Base-by-base conservation (phyloP, 2,329 filamentous ascomycete species). In the Sarocladium strictum region DNA sequence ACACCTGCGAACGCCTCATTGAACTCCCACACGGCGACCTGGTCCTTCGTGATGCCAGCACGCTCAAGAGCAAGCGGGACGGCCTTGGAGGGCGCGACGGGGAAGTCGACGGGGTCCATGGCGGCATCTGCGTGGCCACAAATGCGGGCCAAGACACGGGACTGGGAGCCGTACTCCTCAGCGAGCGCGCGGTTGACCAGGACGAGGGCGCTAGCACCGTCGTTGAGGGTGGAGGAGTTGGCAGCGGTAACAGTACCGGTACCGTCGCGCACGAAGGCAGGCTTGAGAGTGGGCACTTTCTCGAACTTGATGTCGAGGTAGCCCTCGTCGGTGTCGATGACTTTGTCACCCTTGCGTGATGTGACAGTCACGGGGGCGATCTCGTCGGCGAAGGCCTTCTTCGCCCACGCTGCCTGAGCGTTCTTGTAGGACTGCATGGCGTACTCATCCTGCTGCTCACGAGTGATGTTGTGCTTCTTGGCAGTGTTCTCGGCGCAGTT, bases 1-100 rank as follows among this genome's bases (percentile, higher is more conserved):
- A 97, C 92, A 3, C 89, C 90, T 26, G 94, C 93, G 67, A 99
- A 99, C 0, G 94, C 94, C 74, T 99, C 94, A 70, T 99, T 99
- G 72, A 99, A 96, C 70, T 97, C 94, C 93, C 94, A 97, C 21
- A 97, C 76, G 4, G 93, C 86, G 45, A 99, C 90, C 69, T 97
- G 89, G 47, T 95, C 87, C 72, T 92, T 90, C 60, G 84, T 90
- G 61, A 99, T 92, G 11, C 93, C 92, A 1, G 94, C 94, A 55
- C 92, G 82, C 71, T 91, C 82, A 52, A 99, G 78, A 11, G 92
- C 92, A 63, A 97, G 84, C 2, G 93, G 91, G 0, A 97, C 93
- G 4, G 93, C 93, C 71, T 95, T 92, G 37, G 94, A 81, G 1
- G 94, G 94, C 1, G 94, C 94, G 43, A 97, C 78, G 14, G 94